Base-by-base conservation (phyloP, 371 early-diverging fungal genomes). In the Actinomucor elegans region DNA sequence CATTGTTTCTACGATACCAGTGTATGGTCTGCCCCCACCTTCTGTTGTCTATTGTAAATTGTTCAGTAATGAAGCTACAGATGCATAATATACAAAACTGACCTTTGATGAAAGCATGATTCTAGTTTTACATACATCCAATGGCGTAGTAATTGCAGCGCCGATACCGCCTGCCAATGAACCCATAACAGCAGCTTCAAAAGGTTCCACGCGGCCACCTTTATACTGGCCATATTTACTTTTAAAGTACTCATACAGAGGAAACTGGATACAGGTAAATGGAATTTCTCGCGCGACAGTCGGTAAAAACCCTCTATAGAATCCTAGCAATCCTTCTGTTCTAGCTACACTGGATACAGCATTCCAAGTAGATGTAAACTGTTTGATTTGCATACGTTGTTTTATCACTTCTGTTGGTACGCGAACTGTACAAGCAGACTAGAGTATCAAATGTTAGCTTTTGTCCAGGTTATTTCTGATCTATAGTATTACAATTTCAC, bases 371-470 rank as follows among this genome's bases (percentile, higher is more conserved):
- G 84, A 67, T 1, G 43, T 41, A 68, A 88, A 92, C 56, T 90
- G 93, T 28, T 87, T 86, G 27, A 93, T 86, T 66, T 97, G 98
- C 91, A 96, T 85, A 46, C 97, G 81, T 67, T 94, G 94, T 64
- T 97, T 97, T 53, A 95, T 83, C 15, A 96, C 91, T 64, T 97
- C 98, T 9, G 95, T 94, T 3, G 98, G 98, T 4, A 96, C 97
- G 7, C 98, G 84, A 21, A 95, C 88, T 28, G 92, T 70, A 58
- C 96, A 97, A 11, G 97, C 97, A 11, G 84, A 78, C 92, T 92
- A 61, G 5, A 29, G n/a, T 31, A 18, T 40, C 10, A 23, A 8
- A 12, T 15, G 10, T 40, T 40, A 37, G 37, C 20, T 17, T 15
- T 9, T 17, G 20, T n/a, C 23, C 2, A 24, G 23, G 24, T 41